A percentile compares a stretch with the other conserved stretches of the same genome.
These are phyloP conservation scores for Russula foetens DNA, from an alignment of 768 basidiomycete genomes.

Conservation along the genomic window DNA sequence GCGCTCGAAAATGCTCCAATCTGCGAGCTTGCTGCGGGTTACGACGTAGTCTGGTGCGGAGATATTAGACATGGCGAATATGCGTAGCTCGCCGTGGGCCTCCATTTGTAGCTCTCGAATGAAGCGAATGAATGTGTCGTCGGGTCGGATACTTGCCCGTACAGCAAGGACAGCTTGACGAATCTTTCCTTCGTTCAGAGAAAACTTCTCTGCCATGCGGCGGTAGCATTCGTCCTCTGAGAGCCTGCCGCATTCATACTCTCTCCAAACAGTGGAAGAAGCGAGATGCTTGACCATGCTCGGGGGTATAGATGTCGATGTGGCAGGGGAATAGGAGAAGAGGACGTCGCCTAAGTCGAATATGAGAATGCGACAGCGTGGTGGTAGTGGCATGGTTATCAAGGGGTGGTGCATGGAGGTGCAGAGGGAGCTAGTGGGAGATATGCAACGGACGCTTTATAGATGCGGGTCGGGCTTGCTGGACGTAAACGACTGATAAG, in stretches of 20 bases:
- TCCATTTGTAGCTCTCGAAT: constrained; percentile 39
- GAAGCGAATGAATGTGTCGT: constrained; percentile 35
- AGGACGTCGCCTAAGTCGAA: constrained; percentile 50
- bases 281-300: constrained; percentile 35
- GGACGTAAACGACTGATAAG: background rate
- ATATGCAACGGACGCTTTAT: background rate
- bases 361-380: constrained; percentile 29
- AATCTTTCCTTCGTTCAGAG: constrained; percentile 33
- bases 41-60: constrained; percentile 45
- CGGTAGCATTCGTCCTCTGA: too few species aligned
- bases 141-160: constrained; percentile 42
- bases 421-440: background rate
- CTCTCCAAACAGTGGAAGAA: constrained; percentile 40
- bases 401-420: too few species aligned
- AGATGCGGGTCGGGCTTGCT: background rate
- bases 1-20: constrained; percentile 42
- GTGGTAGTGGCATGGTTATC: constrained; percentile 3
- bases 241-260: constrained; percentile 43
- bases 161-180: constrained; percentile 39
- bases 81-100: constrained; percentile 26
- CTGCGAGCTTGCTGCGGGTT: constrained; percentile 36
- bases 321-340: constrained; percentile 43
- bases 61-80: constrained; percentile 56
- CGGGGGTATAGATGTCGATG: constrained; percentile 36
- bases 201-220: constrained; percentile 32